Evolutionary conservation across 768 basidiomycete species (phyloP).

Genomic region (Amanita brunnescens): DNA sequence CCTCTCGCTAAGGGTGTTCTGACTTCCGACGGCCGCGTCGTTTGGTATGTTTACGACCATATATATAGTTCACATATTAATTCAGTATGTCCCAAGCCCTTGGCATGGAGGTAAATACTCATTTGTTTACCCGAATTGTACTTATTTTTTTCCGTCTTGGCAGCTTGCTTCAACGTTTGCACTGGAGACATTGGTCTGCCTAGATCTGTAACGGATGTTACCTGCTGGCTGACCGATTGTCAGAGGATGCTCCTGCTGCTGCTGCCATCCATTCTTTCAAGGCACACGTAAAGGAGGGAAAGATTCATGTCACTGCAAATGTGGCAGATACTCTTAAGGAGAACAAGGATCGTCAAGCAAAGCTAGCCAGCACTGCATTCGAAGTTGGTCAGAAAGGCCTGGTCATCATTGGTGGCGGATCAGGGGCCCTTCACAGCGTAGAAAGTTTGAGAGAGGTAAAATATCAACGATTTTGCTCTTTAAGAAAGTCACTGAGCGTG

Average conservation of each 20-base stretch:
- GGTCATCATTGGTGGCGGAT: slow-evolving; percentile 82
- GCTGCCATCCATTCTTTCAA: slow-evolving; percentile 74
- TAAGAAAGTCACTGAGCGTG: neutral
- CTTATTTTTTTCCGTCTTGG: slow-evolving; percentile 3
- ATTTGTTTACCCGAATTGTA: neutral
- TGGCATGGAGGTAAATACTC: slow-evolving; percentile 72
- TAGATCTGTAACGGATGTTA: slow-evolving; percentile 4
- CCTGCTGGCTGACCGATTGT: neutral
- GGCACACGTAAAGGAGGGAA: slow-evolving; percentile 53
- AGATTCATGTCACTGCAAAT: slow-evolving; percentile 73
- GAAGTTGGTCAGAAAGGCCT: slow-evolving; percentile 53
- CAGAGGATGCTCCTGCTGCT: slow-evolving; percentile 87
- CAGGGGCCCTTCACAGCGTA: slow-evolving; percentile 66
- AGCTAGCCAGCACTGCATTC: slow-evolving; percentile 36
- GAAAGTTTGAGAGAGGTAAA: slow-evolving; percentile 75
- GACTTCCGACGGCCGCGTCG: slow-evolving; percentile 67
- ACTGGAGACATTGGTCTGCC: slow-evolving; percentile 72
- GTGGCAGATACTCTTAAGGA: slow-evolving; percentile 50
- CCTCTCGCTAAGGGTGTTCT: slow-evolving; percentile 79
- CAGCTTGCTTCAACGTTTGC: slow-evolving; percentile 83
- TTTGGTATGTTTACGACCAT: slow-evolving; percentile 44
- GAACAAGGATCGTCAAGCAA: slow-evolving; percentile 58
- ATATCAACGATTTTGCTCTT: neutral
- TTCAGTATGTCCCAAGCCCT: slow-evolving; percentile 35
- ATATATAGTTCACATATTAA: neutral